Evolutionary conservation across 2,329 filamentous ascomycete species (phyloP).

Genomic region (Scortechinia acanthostroma): DNA sequence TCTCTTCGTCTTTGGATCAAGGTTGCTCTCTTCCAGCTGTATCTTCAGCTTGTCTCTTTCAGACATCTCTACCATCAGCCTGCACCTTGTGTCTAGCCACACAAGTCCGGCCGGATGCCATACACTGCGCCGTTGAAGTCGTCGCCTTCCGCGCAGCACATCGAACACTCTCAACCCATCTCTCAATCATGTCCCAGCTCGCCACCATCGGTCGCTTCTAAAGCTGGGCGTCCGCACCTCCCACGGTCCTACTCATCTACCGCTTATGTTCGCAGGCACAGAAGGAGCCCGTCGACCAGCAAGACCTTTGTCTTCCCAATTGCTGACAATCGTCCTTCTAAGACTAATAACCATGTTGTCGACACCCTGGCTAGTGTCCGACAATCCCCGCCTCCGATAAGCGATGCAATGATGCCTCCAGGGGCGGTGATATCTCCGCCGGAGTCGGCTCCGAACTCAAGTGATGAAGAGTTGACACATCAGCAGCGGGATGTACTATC

Average conservation of each 20-base stretch:
- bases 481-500: slow-evolving; percentile 35
- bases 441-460: slow-evolving; percentile 73
- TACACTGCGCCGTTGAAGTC: slow-evolving; percentile 1
- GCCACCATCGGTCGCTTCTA: not conserved
- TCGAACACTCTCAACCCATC: not conserved
- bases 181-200: not conserved
- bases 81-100: not conserved
- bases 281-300: not conserved
- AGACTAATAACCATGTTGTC: slow-evolving; percentile 10
- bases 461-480: slow-evolving; percentile 65
- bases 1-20: too few species aligned
- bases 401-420: slow-evolving; percentile 68
- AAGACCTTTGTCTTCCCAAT: not conserved
- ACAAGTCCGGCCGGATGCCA: not conserved
- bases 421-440: slow-evolving; percentile 87
- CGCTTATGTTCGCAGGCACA: not conserved
- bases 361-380: slow-evolving; percentile 55
- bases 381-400: slow-evolving; percentile 77
- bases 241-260: not conserved
- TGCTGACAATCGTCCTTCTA: too few species aligned
- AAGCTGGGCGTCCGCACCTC: too few species aligned
- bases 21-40: too few species aligned
- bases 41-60: too few species aligned
- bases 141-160: not conserved
- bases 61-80: too few species aligned